A percentile compares a stretch with the other conserved stretches of the same genome.
Conservation (phyloP, 805 yeast genomes). For the Scheffersomyces spartinae region DNA sequence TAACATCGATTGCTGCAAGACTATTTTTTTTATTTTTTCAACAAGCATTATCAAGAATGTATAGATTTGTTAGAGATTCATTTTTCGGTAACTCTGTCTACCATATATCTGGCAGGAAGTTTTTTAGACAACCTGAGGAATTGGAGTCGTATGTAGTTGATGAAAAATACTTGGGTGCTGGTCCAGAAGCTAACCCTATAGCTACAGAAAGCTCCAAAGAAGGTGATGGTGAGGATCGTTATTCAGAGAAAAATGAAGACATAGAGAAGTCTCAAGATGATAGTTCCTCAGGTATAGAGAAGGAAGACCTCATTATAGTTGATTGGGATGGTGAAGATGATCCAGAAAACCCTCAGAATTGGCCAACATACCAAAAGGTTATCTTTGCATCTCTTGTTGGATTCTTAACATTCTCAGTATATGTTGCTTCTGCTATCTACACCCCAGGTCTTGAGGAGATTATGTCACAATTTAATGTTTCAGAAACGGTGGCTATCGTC, state of each 20-base stretch:
- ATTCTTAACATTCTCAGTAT: constrained; percentile 38
- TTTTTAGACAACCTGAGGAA: constrained; percentile 15
- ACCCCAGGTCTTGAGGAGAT: constrained; percentile 40
- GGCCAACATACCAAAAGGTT: constrained; percentile 34
- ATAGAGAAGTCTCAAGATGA: too few species aligned
- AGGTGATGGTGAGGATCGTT: too few species aligned
- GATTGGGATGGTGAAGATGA: constrained; percentile 35
- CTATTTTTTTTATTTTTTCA: too few species aligned
- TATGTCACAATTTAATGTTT: constrained; percentile 32
- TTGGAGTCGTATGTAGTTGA: constrained; percentile 13
- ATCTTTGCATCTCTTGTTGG: constrained; percentile 28
- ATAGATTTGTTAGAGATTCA: constrained; percentile 13
- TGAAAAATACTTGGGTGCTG: constrained; percentile 10
- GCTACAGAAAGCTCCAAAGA: too few species aligned
- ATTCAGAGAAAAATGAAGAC: too few species aligned
- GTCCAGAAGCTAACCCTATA: background rate
- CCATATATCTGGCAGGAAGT: constrained; percentile 14
- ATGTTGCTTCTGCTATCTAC: constrained; percentile 45
- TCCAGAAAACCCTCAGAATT: constrained; percentile 45
- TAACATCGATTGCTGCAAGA: too few species aligned
- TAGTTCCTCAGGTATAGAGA: too few species aligned
- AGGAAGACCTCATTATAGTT: constrained; percentile 7
- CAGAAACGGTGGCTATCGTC: constrained; percentile 33
- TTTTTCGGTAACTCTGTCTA: constrained; percentile 14
- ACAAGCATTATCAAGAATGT: too few species aligned